Conservation (phyloP, 2,329 filamentous ascomycete genomes). For the Sclerotinia borealis region DNA sequence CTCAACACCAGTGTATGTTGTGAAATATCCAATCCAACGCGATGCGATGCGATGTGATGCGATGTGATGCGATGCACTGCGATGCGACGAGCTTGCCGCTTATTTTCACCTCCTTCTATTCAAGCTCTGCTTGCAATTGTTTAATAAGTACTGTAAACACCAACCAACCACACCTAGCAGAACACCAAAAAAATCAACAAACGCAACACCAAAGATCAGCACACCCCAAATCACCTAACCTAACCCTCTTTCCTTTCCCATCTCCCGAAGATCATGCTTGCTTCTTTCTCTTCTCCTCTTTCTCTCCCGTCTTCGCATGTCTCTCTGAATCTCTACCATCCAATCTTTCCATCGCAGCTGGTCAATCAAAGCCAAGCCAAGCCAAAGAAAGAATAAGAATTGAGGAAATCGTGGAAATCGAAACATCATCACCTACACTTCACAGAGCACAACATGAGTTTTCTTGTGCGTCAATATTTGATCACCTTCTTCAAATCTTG, state of each 20-base stretch:
- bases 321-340: not conserved
- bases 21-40: not conserved
- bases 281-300: not conserved
- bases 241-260: no score
- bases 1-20: not conserved
- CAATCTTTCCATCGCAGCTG: not conserved
- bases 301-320: not conserved
- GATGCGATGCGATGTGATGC: no score
- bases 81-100: not conserved
- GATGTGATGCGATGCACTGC: no score
- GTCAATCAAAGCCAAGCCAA: not conserved
- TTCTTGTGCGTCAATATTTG: not conserved
- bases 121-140: not conserved
- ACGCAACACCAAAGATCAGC: not conserved
- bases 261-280: not conserved
- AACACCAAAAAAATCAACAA: not conserved
- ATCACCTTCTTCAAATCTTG: conserved; percentile 1
- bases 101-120: not conserved
- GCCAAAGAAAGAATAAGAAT: not conserved
- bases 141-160: not conserved
- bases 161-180: no score
- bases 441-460: not conserved
- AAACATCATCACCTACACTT: not conserved
- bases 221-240: not conserved
- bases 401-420: no score